These are phyloP conservation scores for Termitomyces sp. DNA, from an alignment of 1,284 basidiomycete genomes.

Conservation along the genomic window DNA sequence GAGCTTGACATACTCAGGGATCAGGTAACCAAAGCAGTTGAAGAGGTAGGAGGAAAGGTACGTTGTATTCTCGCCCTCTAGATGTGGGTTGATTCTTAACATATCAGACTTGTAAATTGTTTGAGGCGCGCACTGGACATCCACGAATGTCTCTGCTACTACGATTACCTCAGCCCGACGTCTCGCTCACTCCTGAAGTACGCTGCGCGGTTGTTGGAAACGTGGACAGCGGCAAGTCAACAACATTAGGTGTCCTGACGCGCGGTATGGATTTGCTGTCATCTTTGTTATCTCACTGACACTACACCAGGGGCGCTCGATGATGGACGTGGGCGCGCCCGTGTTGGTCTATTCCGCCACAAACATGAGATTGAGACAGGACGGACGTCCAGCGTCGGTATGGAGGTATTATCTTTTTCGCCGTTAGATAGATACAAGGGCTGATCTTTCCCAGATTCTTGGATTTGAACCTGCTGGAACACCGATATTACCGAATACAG, in stretches of 20 bases:
- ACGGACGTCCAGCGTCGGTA: constrained; percentile 90
- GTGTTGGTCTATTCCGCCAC: constrained; percentile 91
- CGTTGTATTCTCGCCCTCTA: constrained; percentile 1
- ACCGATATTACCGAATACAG: constrained; percentile 69
- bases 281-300: constrained; percentile 13
- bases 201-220: constrained; percentile 95
- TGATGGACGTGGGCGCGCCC: constrained; percentile 91
- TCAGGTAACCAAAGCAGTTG: constrained; percentile 43
- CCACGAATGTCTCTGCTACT: constrained; percentile 57
- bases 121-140: constrained; percentile 40
- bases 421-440: neutral
- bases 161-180: constrained; percentile 66
- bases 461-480: constrained; percentile 74
- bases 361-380: constrained; percentile 98
- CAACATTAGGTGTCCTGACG: constrained; percentile 85
- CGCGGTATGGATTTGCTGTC: constrained; percentile 41
- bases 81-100: neutral
- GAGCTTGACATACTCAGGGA: constrained; percentile 46
- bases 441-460: constrained; percentile 54
- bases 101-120: constrained; percentile 50
- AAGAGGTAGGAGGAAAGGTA: constrained; percentile 76
- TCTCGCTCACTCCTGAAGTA: constrained; percentile 79
- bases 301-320: constrained; percentile 71
- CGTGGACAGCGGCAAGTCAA: constrained; percentile 91
- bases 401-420: constrained; percentile 63